Evolutionary conservation across 2,329 filamentous ascomycete species (phyloP).

Genomic region (Lasiodiplodia citricola): DNA sequence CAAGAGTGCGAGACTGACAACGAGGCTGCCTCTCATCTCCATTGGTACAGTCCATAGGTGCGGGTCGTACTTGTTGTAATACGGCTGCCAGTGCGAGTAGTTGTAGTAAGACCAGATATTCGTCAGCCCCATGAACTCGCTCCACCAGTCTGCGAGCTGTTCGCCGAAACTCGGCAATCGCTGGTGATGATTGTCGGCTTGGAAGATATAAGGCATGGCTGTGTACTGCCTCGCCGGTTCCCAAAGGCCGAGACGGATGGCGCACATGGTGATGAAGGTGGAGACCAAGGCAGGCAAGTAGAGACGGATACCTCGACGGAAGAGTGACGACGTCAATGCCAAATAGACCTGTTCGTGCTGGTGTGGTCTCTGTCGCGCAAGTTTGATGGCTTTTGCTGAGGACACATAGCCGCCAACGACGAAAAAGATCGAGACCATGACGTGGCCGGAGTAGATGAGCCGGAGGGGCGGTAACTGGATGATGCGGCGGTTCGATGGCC

Average conservation of each 20-base stretch:
- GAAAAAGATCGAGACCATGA: conserved; percentile 56
- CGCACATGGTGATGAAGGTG: conserved; percentile 42
- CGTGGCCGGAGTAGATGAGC: conserved; percentile 43
- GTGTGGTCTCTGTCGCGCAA: conserved; percentile 44
- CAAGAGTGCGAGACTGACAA: conserved; percentile 51
- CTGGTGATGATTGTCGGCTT: background rate
- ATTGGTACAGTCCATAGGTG: conserved; percentile 55
- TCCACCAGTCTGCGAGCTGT: background rate
- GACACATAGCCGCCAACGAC: conserved; percentile 56
- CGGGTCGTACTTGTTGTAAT: conserved; percentile 28
- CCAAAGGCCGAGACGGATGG: conserved; percentile 3
- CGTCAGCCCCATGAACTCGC: background rate
- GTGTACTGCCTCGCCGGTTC: background rate
- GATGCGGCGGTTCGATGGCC: conserved; percentile 24
- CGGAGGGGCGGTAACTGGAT: conserved; percentile 29
- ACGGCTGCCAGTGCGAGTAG: background rate
- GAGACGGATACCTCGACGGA: conserved; percentile 49
- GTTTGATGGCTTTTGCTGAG: conserved; percentile 36
- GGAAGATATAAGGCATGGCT: background rate
- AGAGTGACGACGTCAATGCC: conserved; percentile 49
- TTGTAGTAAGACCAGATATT: conserved; percentile 17
- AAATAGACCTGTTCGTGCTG: conserved; percentile 42
- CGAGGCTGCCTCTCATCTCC: conserved; percentile 52
- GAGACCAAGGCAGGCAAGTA: conserved; percentile 2
- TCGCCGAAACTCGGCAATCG: background rate